Conservation (phyloP, 2,329 filamentous ascomycete genomes). For the Dryadomyces quercus-mongolicae region DNA sequence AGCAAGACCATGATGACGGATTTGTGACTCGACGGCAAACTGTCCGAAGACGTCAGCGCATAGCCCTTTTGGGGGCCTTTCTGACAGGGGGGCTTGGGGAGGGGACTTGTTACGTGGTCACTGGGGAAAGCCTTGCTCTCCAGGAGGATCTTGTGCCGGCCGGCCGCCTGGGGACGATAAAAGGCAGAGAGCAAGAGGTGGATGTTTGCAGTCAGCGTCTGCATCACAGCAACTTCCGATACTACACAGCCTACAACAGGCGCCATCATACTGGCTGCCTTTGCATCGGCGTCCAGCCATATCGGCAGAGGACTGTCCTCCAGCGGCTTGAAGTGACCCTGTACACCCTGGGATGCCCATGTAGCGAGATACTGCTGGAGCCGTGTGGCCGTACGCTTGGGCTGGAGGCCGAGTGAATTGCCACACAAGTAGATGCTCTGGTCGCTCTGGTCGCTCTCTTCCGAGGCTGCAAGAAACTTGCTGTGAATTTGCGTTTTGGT, state of each 20-base stretch:
- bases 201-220: slow-evolving; percentile 70
- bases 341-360: slow-evolving; percentile 76
- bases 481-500: slow-evolving; percentile 35
- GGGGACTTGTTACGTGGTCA: slow-evolving; percentile 52
- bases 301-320: slow-evolving; percentile 55
- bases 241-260: slow-evolving; percentile 62
- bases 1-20: slow-evolving; percentile 57
- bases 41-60: slow-evolving; percentile 21
- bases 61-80: background rate
- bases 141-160: slow-evolving; percentile 64
- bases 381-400: slow-evolving; percentile 53
- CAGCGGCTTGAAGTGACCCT: slow-evolving; percentile 66
- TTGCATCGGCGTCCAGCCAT: slow-evolving; percentile 71
- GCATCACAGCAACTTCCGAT: slow-evolving; percentile 77
- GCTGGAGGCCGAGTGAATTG: slow-evolving; percentile 80
- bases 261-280: slow-evolving; percentile 57
- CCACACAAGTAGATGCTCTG: slow-evolving; percentile 66
- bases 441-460: slow-evolving; percentile 14
- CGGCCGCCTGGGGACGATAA: slow-evolving; percentile 51
- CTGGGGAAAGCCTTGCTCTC: slow-evolving; percentile 85
- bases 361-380: slow-evolving; percentile 65
- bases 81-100: no score
- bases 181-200: slow-evolving; percentile 78
- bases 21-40: slow-evolving; percentile 78
- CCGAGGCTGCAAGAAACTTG: background rate